phyloP scores from a whole-genome alignment of 805 yeast species.

The Ogataea parapolymorpha region DNA sequence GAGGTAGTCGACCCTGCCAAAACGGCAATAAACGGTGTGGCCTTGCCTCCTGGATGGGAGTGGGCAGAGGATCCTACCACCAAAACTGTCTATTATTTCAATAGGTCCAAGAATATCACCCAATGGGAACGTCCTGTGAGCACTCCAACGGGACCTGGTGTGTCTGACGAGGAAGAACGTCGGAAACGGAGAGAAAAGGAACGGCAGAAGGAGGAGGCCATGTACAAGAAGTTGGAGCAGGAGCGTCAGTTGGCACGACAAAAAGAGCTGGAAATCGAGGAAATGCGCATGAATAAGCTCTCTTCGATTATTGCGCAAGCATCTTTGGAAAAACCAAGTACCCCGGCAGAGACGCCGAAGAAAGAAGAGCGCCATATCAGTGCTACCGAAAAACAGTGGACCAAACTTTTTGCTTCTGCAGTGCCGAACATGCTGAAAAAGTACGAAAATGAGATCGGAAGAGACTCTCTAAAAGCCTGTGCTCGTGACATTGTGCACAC shows the following conservation, averaged over 20 bases:
- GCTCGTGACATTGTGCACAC: slow-evolving; percentile 73
- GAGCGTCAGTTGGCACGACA: slow-evolving; percentile 34
- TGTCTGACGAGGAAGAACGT: slow-evolving; percentile 22
- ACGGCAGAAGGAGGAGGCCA: slow-evolving; percentile 31
- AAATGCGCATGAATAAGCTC: slow-evolving; percentile 23
- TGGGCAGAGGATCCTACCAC: slow-evolving; percentile 46
- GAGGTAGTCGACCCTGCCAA: slow-evolving; percentile 6
- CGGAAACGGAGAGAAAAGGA: slow-evolving; percentile 13
- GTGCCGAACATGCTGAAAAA: slow-evolving; percentile 78
- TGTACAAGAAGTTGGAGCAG: slow-evolving; percentile 30
- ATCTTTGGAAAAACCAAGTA: slow-evolving; percentile 29
- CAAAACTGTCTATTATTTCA: slow-evolving; percentile 51
- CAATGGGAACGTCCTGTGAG: slow-evolving; percentile 59
- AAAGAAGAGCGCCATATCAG: slow-evolving; percentile 12
- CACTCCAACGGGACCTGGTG: slow-evolving; percentile 19
- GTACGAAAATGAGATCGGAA: slow-evolving; percentile 63
- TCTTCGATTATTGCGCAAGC: slow-evolving; percentile 31
- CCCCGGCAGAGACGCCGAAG: slow-evolving; percentile 32
- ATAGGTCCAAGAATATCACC: slow-evolving; percentile 43
- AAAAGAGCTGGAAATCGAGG: slow-evolving; percentile 26
- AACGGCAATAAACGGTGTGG: slow-evolving; percentile 28
- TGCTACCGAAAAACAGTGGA: slow-evolving; percentile 36
- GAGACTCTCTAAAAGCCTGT: slow-evolving; percentile 69
- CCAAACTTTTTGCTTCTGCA: slow-evolving; percentile 56
- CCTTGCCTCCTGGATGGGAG: slow-evolving; percentile 66